phyloP scores from a whole-genome alignment of 2,329 filamentous ascomycete species.

The Cadophora gregata region DNA sequence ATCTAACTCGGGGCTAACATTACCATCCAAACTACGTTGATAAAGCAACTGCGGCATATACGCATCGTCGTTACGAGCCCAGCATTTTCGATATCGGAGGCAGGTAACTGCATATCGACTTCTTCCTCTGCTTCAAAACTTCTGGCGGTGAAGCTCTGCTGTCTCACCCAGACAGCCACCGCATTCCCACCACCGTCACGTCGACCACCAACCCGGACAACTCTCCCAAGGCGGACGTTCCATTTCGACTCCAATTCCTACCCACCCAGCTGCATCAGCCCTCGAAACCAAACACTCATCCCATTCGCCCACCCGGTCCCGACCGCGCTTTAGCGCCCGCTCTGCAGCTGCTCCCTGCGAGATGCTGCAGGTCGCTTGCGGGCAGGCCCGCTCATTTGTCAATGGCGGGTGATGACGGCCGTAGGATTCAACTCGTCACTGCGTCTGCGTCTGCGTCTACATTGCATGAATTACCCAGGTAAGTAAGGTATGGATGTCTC shows the following conservation, averaged over 20 bases:
- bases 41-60: neutral
- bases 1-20: neutral
- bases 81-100: neutral
- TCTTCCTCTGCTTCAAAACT: neutral
- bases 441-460: conserved; percentile 16
- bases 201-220: neutral
- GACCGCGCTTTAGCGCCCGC: conserved; percentile 12
- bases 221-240: conserved; percentile 9
- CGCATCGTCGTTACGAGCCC: neutral
- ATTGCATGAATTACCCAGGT: conserved; percentile 1
- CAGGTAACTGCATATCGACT: neutral
- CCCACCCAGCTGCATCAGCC: neutral
- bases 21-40: neutral
- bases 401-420: neutral
- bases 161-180: neutral
- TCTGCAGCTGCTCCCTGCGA: neutral
- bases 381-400: conserved; percentile 11
- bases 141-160: neutral
- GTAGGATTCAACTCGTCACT: conserved; percentile 21
- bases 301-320: neutral
- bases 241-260: neutral
- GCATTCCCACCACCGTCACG: neutral
- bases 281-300: neutral
- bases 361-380: conserved; percentile 17
- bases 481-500: neutral